Evolutionary conservation across 495 filamentous ascomycete species (phyloP).

Genomic region (Penicillium mononematosum): DNA sequence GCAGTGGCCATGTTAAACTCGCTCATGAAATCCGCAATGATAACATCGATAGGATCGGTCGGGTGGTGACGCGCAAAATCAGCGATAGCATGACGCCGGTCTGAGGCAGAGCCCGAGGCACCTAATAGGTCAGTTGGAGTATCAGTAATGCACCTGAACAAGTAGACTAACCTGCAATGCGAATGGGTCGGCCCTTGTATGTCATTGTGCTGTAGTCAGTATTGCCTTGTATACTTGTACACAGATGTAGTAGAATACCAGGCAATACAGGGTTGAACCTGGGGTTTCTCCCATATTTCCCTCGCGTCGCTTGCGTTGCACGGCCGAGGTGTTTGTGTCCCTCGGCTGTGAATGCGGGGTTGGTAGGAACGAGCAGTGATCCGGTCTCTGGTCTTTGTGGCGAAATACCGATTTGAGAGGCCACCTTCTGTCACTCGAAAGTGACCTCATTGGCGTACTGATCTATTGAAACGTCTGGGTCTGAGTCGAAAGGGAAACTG

Average conservation of each 20-base stretch:
- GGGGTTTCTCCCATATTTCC: not conserved
- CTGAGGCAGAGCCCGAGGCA: conserved; percentile 55
- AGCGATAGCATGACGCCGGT: conserved; percentile 55
- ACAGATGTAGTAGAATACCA: not conserved
- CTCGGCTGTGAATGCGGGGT: conserved; percentile 13
- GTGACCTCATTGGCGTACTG: not conserved
- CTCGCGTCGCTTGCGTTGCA: not conserved
- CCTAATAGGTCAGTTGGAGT: conserved; percentile 16
- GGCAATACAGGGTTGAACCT: not conserved
- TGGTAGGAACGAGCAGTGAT: not conserved
- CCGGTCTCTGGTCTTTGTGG: not conserved
- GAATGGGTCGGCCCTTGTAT: conserved; percentile 24
- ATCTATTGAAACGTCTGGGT: not conserved
- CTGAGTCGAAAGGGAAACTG: not conserved
- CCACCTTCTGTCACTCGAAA: not conserved
- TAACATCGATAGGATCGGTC: conserved; percentile 53
- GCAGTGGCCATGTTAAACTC: conserved; percentile 54
- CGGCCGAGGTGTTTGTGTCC: conserved; percentile 10
- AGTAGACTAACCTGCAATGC: conserved; percentile 22
- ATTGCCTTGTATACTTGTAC: not conserved
- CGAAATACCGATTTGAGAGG: not conserved
- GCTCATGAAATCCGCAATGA: conserved; percentile 58
- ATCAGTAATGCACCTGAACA: not conserved
- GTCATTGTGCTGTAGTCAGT: conserved; percentile 13
- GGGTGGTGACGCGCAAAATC: conserved; percentile 46